phyloP scores from a whole-genome alignment of 2,329 filamentous ascomycete genomes.

The Colletotrichum truncatum region DNA sequence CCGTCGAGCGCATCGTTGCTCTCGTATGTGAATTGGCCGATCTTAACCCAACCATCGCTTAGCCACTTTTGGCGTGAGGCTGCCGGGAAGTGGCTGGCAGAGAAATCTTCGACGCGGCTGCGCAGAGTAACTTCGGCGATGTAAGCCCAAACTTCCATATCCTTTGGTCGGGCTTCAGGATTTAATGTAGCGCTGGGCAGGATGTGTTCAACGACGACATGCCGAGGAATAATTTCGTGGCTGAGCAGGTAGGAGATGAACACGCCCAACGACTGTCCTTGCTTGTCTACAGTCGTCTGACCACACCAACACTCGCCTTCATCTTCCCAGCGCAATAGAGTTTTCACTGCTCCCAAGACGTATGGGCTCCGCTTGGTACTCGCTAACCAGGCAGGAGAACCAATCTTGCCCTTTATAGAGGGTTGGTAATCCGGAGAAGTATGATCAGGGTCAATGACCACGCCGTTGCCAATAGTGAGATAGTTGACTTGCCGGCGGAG shows the following conservation, averaged over 20 bases:
- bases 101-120: conserved; percentile 53
- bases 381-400: conserved; percentile 21
- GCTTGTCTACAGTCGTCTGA: conserved; percentile 49
- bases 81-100: conserved; percentile 50
- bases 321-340: conserved; percentile 77
- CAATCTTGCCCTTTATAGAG: conserved; percentile 36
- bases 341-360: conserved; percentile 56
- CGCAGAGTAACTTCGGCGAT: conserved; percentile 57
- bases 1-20: conserved; percentile 51
- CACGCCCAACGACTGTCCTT: conserved; percentile 60
- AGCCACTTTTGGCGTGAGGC: conserved; percentile 34
- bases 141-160: conserved; percentile 76
- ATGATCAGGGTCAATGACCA: conserved; percentile 65
- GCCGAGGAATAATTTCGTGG: conserved; percentile 68
- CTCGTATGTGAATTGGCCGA: conserved; percentile 65
- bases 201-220: conserved; percentile 79
- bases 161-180: conserved; percentile 68
- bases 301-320: conserved; percentile 91
- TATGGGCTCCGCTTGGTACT: neutral
- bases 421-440: conserved; percentile 68
- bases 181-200: conserved; percentile 68
- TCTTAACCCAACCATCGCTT: conserved; percentile 59
- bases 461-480: conserved; percentile 73
- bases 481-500: conserved; percentile 75
- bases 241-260: conserved; percentile 72